Evolutionary conservation across 2,329 filamentous ascomycete species (phyloP).

Genomic region (Arthrocladium fulminans): DNA sequence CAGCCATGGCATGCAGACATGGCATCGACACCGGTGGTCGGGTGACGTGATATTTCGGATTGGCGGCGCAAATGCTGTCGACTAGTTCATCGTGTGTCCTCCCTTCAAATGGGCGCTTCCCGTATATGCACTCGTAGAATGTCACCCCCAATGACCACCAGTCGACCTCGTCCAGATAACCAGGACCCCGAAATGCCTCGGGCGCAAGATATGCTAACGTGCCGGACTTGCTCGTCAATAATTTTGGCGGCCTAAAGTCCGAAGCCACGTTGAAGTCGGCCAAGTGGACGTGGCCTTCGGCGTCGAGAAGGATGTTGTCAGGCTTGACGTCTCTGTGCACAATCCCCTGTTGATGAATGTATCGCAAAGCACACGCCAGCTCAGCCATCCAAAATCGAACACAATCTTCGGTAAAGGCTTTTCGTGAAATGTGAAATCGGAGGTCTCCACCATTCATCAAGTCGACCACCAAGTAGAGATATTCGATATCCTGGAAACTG

Average conservation of each 20-base stretch:
- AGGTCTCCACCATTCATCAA: slow-evolving; percentile 96
- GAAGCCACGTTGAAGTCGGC: slow-evolving; percentile 99
- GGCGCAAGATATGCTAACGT: slow-evolving; percentile 92
- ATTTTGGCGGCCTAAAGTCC: slow-evolving; percentile 73
- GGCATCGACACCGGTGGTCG: slow-evolving; percentile 79
- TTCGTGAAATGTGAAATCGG: slow-evolving; percentile 93
- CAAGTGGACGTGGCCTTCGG: slow-evolving; percentile 88
- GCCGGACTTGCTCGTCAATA: slow-evolving; percentile 88
- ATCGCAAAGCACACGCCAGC: slow-evolving; percentile 79
- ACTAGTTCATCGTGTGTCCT: slow-evolving; percentile 73
- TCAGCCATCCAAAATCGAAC: slow-evolving; percentile 96
- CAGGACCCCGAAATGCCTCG: slow-evolving; percentile 84
- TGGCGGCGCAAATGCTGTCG: slow-evolving; percentile 69
- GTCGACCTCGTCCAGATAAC: slow-evolving; percentile 83
- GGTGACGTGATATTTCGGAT: slow-evolving; percentile 84
- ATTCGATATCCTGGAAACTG: slow-evolving; percentile 98
- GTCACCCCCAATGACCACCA: slow-evolving; percentile 98
- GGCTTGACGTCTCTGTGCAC: slow-evolving; percentile 89
- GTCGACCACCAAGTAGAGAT: slow-evolving; percentile 96
- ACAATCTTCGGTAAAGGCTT: slow-evolving; percentile 95
- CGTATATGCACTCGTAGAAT: slow-evolving; percentile 99
- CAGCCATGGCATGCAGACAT: slow-evolving; percentile 81
- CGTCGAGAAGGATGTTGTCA: slow-evolving; percentile 80
- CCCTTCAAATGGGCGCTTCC: slow-evolving; percentile 94
- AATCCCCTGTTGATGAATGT: slow-evolving; percentile 77